These are phyloP conservation scores for Nothophytophthora sp. DNA, from an alignment of 352 stramenopile species.

Conservation along the genomic window DNA sequence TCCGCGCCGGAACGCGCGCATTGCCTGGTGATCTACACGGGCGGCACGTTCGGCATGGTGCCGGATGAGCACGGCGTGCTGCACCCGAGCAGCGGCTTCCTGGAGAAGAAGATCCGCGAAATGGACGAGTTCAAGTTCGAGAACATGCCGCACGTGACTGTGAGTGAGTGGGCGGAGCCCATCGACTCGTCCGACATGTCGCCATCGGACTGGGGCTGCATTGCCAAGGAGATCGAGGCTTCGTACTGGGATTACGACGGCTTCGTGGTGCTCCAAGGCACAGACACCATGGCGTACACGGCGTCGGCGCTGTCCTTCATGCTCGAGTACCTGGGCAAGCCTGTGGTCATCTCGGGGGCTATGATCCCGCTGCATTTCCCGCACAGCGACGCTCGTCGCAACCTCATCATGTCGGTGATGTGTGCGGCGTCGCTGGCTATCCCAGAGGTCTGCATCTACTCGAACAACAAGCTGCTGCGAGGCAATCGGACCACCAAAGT, in stretches of 20 bases:
- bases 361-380: slow-evolving; percentile 97
- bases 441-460: slow-evolving; percentile 94
- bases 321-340: slow-evolving; percentile 97
- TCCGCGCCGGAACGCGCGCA: slow-evolving; percentile 41
- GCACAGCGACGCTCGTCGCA: slow-evolving; percentile 96
- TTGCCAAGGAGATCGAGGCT: slow-evolving; percentile 94
- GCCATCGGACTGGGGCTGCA: slow-evolving; percentile 90
- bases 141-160: slow-evolving; percentile 78
- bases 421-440: slow-evolving; percentile 78
- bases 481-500: slow-evolving; percentile 97
- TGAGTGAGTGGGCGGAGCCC: slow-evolving; percentile 78
- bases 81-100: slow-evolving; percentile 83
- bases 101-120: slow-evolving; percentile 85
- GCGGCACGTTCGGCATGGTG: slow-evolving; percentile 92
- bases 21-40: slow-evolving; percentile 90
- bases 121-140: slow-evolving; percentile 89
- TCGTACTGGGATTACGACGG: slow-evolving; percentile 96
- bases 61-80: slow-evolving; percentile 72
- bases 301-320: slow-evolving; percentile 96
- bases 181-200: slow-evolving; percentile 92
- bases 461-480: slow-evolving; percentile 94
- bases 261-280: slow-evolving; percentile 98
- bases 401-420: slow-evolving; percentile 96
- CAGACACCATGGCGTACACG: slow-evolving; percentile 98
- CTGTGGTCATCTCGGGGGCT: slow-evolving; percentile 94